phyloP scores from a whole-genome alignment of 1,284 basidiomycete genomes.

The Puccinia polysora region DNA sequence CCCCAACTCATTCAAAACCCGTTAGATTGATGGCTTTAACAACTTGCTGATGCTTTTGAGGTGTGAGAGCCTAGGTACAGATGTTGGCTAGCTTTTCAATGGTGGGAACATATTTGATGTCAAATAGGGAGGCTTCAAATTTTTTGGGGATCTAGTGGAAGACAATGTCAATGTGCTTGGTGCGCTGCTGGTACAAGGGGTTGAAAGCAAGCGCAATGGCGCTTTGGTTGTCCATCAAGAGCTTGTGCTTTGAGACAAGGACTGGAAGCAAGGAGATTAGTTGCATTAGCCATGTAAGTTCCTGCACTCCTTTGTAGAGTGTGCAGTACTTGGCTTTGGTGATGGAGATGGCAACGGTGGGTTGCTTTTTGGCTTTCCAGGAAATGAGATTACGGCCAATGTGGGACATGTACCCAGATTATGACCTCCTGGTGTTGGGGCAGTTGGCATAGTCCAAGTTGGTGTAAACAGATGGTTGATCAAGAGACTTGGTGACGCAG shows the following conservation, averaged over 20 bases:
- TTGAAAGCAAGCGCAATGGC: conserved; percentile 2
- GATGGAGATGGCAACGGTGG: too few relatives aligned
- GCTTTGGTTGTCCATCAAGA: conserved; percentile 8
- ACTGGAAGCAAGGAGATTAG: too few relatives aligned
- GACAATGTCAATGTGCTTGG: conserved; percentile 9
- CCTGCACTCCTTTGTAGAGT: too few relatives aligned
- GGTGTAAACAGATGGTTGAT: too few relatives aligned
- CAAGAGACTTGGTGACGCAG: too few relatives aligned
- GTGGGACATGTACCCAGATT: too few relatives aligned
- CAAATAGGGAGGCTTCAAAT: not conserved
- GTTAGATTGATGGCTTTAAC: not conserved
- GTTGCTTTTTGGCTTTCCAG: too few relatives aligned
- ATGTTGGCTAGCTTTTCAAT: conserved; percentile 5
- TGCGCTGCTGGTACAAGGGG: not conserved
- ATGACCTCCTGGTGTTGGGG: too few relatives aligned
- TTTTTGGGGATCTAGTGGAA: conserved; percentile 3
- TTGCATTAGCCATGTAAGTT: not conserved
- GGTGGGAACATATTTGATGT: conserved; percentile 2
- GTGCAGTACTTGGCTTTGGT: too few relatives aligned
- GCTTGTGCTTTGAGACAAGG: not conserved
- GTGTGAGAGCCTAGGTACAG: not conserved
- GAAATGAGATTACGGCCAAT: too few relatives aligned
- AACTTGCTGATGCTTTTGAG: not conserved
- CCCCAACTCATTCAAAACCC: not conserved
- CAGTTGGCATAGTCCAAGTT: too few relatives aligned